These are phyloP conservation scores for Beauveria asiatica DNA, from an alignment of 2,329 filamentous ascomycete genomes.

Conservation along the genomic window DNA sequence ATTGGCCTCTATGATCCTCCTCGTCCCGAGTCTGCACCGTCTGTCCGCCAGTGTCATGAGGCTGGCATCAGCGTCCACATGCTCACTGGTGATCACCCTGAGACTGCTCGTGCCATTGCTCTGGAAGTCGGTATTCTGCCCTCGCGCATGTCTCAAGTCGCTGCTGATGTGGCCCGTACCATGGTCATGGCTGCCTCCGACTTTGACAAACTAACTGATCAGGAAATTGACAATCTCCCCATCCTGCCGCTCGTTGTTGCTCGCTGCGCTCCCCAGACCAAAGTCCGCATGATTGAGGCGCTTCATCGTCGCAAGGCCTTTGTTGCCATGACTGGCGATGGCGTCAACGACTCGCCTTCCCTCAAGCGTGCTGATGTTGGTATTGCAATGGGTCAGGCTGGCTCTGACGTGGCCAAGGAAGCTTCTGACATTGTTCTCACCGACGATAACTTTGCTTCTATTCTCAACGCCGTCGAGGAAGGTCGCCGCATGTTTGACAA, in stretches of 20 bases:
- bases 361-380: conserved; percentile 58
- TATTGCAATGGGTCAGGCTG: conserved; percentile 60
- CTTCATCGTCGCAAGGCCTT: conserved; percentile 53
- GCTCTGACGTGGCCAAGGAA: conserved; percentile 63
- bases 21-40: conserved; percentile 54
- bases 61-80: conserved; percentile 59
- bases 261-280: conserved; percentile 58
- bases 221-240: conserved; percentile 53
- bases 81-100: conserved; percentile 62
- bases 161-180: conserved; percentile 44
- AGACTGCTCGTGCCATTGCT: conserved; percentile 57
- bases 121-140: conserved; percentile 55
- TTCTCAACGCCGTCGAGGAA: conserved; percentile 63
- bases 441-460: conserved; percentile 65
- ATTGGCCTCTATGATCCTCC: conserved; percentile 68
- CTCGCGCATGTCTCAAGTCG: conserved; percentile 38
- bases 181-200: conserved; percentile 61
- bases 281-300: conserved; percentile 63
- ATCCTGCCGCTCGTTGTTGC: conserved; percentile 57
- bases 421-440: conserved; percentile 61
- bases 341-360: conserved; percentile 59
- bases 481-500: conserved; percentile 65
- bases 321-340: conserved; percentile 61
- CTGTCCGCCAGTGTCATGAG: conserved; percentile 48
- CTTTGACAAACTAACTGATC: conserved; percentile 57